phyloP scores from a whole-genome alignment of 2,329 filamentous ascomycete species.

The Pseudogymnoascus sp. region DNA sequence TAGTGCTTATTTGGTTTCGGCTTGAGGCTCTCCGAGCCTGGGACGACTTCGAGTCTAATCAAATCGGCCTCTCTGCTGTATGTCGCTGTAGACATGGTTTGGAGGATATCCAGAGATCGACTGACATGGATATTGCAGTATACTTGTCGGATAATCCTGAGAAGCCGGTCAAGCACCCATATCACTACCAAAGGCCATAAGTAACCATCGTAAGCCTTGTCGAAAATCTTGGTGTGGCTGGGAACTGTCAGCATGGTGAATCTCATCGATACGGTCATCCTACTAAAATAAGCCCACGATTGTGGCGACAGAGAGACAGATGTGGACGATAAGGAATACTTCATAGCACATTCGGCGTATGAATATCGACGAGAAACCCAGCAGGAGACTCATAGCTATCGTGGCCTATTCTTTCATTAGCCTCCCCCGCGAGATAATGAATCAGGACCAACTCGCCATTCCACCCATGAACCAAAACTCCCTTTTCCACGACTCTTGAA shows the following conservation, averaged over 20 bases:
- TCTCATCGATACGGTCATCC: neutral
- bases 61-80: conserved; percentile 38
- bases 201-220: conserved; percentile 40
- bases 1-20: conserved; percentile 41
- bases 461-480: conserved; percentile 35
- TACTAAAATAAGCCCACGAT: conserved; percentile 44
- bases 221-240: conserved; percentile 37
- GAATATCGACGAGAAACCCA: conserved; percentile 36
- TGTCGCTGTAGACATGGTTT: conserved; percentile 31
- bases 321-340: conserved; percentile 41
- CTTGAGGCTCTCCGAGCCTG: conserved; percentile 26
- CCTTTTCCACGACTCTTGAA: conserved; percentile 19
- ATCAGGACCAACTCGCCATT: conserved; percentile 19
- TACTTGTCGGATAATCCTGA: conserved; percentile 35
- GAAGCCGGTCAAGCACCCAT: conserved; percentile 39
- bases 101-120: conserved; percentile 21
- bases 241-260: conserved; percentile 20
- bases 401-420: conserved; percentile 22
- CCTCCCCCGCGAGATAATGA: neutral
- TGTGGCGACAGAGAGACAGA: conserved; percentile 41
- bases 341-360: conserved; percentile 36
- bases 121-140: conserved; percentile 36
- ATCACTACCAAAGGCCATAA: conserved; percentile 41
- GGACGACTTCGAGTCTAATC: conserved; percentile 37
- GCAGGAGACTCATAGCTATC: conserved; percentile 32